Evolutionary conservation across 345 rosid species (phyloP).

Genomic region (Gossypium herbaceum): DNA sequence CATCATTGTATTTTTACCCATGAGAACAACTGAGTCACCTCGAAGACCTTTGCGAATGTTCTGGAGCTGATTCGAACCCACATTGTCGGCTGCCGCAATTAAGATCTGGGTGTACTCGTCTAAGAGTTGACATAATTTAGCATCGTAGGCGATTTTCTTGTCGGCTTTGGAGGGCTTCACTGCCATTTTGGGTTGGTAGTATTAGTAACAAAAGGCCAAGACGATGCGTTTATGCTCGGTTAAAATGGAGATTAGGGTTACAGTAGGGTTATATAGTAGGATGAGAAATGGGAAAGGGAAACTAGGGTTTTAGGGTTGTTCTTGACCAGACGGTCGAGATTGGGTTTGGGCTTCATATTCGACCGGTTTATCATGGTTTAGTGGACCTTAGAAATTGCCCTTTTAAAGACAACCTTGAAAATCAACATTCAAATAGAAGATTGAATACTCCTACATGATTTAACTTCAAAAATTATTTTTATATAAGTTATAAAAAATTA

Average conservation of each 20-base stretch:
- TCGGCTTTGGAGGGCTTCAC: constrained; percentile 60
- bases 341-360: not conserved
- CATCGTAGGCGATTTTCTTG: constrained; percentile 79
- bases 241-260: constrained; percentile 41
- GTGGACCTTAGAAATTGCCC: too few relatives aligned
- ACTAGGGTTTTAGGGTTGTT: constrained; percentile 23
- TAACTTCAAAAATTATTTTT: too few relatives aligned
- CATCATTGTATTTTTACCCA: constrained; percentile 99
- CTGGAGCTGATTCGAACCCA: constrained; percentile 92
- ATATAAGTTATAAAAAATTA: too few relatives aligned
- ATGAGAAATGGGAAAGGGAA: not conserved
- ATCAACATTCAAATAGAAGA: too few relatives aligned
- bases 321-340: constrained; percentile 52
- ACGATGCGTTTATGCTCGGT: constrained; percentile 36
- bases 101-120: constrained; percentile 80
- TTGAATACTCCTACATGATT: too few relatives aligned
- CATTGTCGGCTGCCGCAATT: constrained; percentile 78
- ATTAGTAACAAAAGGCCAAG: constrained; percentile 40
- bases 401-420: too few relatives aligned
- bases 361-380: not conserved
- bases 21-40: constrained; percentile 77
- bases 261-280: constrained; percentile 4
- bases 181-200: constrained; percentile 18
- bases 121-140: constrained; percentile 69
- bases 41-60: constrained; percentile 73